Evolutionary conservation across 768 basidiomycete species (phyloP), one percentile per base, ranked within the genome.

Genomic region (Pleurotus giganteus): DNA sequence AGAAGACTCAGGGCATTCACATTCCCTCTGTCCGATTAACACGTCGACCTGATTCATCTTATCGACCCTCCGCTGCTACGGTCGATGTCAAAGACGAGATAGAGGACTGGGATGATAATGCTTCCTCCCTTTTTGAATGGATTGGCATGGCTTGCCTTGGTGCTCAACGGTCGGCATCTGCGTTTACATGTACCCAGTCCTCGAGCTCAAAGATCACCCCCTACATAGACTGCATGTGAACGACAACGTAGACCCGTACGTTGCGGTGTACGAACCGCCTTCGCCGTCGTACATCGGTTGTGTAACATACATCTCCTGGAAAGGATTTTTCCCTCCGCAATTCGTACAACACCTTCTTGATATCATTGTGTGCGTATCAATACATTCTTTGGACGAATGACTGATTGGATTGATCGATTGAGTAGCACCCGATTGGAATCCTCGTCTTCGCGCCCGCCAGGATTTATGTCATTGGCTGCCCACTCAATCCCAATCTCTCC

Each of bases 211-310:
- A 41, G 7, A 7, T n/a, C 7, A 12, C 19, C 15, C n/a, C 39
- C 39, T 41, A 7, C 19, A 15, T 57, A 91, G 89, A 61, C 64
- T 91, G 4, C 65, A 72, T 32, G 80, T 73, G 3, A 82, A 82
- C 60, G 88, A 89, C 60, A 77, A 81, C 43, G 81, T 83, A 24
- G 84, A 89, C 58, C 83, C 88, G 8, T 90, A 81, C 57, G 75
- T 89, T 8, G 82, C 86, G 1, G 71, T 88, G 8, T 91, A 89
- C 64, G 77, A 80, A 19, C 68, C 76, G 2, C 86, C 86, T 0
- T 53, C 67, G 2, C 74, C 79, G 0, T 74, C 71, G 3, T 58
- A 59, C 21, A 60, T 82, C 15, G 83, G 77, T 2, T 70, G 72
- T 26, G 62, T 85, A 26, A 77, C 74, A 7, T 82, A 81, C 55